Evolutionary conservation across 306 rosid species (phyloP).

Genomic region (Lathyrus sativus): DNA sequence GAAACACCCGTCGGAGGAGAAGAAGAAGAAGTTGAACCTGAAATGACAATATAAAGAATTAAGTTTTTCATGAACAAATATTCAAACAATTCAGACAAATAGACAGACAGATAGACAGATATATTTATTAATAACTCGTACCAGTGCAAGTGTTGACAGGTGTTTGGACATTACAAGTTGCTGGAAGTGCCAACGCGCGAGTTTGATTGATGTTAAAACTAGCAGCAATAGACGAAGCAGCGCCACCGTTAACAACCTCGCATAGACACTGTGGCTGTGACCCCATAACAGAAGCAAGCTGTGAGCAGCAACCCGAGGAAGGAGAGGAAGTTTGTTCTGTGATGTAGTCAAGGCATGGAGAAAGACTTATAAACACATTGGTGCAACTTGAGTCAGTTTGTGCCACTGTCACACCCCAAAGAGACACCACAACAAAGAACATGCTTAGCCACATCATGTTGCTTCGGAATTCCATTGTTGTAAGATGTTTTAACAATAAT

Average conservation of each 20-base stretch:
- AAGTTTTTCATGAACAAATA: not conserved
- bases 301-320: constrained; percentile 58
- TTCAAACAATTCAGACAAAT: not conserved
- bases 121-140: constrained; percentile 21
- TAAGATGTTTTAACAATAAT: constrained; percentile 11
- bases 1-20: constrained; percentile 42
- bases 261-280: constrained; percentile 66
- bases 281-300: constrained; percentile 50
- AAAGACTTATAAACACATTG: constrained; percentile 51
- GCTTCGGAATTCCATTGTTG: constrained; percentile 42
- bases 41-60: constrained; percentile 9
- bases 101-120: not conserved
- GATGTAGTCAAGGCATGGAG: constrained; percentile 59
- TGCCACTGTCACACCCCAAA: constrained; percentile 34
- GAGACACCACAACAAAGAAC: constrained; percentile 33
- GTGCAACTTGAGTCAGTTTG: constrained; percentile 55
- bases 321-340: constrained; percentile 53
- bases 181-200: constrained; percentile 53
- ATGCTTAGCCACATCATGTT: constrained; percentile 30
- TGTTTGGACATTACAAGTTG: constrained; percentile 53
- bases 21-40: constrained; percentile 45
- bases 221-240: constrained; percentile 45
- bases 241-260: constrained; percentile 54
- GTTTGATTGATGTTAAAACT: constrained; percentile 63
- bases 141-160: constrained; percentile 53